Percentiles rank a stretch among this genome's conserved stretches.
phyloP scores from a whole-genome alignment of 2,329 filamentous ascomycete species.

The Colletotrichum tofieldiae region DNA sequence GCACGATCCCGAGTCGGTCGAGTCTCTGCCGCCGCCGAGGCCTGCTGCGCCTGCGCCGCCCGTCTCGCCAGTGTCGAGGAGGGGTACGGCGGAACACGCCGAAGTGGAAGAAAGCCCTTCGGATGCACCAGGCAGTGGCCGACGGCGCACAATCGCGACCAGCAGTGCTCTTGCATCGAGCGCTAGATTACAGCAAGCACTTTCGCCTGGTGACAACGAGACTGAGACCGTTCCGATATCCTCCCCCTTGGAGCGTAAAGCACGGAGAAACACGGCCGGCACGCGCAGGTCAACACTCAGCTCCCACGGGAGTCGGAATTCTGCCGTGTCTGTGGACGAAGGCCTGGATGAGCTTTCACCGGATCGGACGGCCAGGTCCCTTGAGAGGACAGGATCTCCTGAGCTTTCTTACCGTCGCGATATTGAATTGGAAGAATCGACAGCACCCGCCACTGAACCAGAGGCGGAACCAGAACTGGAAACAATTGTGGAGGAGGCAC shows the following conservation, averaged over 20 bases:
- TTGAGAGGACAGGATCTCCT: constrained; percentile 26
- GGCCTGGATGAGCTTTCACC: constrained; percentile 55
- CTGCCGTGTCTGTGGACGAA: constrained; percentile 43
- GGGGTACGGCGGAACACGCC: constrained; percentile 48
- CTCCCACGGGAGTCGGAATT: constrained; percentile 45
- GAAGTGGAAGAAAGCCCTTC: constrained; percentile 69
- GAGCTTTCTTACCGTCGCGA: constrained; percentile 34
- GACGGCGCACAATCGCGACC: constrained; percentile 58
- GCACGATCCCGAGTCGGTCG: constrained; percentile 3
- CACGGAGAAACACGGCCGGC: constrained; percentile 53
- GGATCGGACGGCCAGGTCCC: constrained; percentile 39
- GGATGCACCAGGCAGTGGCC: constrained; percentile 70
- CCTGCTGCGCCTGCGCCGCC: constrained; percentile 28
- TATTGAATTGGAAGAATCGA: background rate
- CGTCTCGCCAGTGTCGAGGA: constrained; percentile 27
- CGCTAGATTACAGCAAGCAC: constrained; percentile 59
- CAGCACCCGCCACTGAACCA: constrained; percentile 1
- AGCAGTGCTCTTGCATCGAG: constrained; percentile 57
- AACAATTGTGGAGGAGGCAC: constrained; percentile 15
- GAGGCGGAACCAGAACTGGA: constrained; percentile 19
- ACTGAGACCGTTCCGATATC: constrained; percentile 50
- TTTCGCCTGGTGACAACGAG: constrained; percentile 51
- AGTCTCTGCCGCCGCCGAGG: constrained; percentile 35
- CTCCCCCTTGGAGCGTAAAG: constrained; percentile 63
- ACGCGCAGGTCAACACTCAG: constrained; percentile 52